Evolutionary conservation across 495 filamentous ascomycete genomes (phyloP), one percentile per base, ranked within the genome.

Genomic region (Lophiostoma macrostomum): DNA sequence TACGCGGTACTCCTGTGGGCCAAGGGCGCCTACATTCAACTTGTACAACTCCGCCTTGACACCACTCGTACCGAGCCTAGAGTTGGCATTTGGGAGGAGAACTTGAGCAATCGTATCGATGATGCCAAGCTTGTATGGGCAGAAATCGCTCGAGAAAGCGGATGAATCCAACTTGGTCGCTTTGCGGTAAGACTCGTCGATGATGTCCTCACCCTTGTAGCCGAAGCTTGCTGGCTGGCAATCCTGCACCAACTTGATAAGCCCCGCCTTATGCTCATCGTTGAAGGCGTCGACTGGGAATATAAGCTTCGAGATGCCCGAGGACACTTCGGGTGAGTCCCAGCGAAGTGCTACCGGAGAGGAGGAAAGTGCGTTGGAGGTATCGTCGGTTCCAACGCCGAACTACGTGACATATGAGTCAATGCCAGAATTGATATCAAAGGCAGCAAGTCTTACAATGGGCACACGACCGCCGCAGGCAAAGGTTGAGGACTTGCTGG

Each of bases 51-150:
- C 76, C 0, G 75, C 53, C 13, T 59, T 40, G 1, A 53, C 35
- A 24, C 27, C 32, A 0, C 44, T 28, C 10, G 16, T 20, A 14
- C 49, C 53, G 1, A 7, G 7, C 0, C 40, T 27, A 4, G 11
- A 54, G 23, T 40, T 53, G 20, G 73, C 55, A 14, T 60, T 67
- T 0, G 77, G 78, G 14, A 80, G 60, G 7, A 84, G 69, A 2
- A 67, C 41, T 40, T 79, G 73, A 8, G 73, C 63, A 25, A 82
- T 62, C 0, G 63, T 59, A 23, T 81, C 71, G 6, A 82, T 47
- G 30, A 82, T 79, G 0, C 78, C 76, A 27, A 69, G 64, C 12
- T 76, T 68, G 13, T 79, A 74, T 0, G 76, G 78, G 51, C 74
- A 68, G 61, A 85, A 79, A 53, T 60, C 74, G 3, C 69, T 74